Evolutionary conservation across 345 rosid genomes (phyloP), one percentile per base, ranked within the genome.

Genomic region (Gossypium raimondii): DNA sequence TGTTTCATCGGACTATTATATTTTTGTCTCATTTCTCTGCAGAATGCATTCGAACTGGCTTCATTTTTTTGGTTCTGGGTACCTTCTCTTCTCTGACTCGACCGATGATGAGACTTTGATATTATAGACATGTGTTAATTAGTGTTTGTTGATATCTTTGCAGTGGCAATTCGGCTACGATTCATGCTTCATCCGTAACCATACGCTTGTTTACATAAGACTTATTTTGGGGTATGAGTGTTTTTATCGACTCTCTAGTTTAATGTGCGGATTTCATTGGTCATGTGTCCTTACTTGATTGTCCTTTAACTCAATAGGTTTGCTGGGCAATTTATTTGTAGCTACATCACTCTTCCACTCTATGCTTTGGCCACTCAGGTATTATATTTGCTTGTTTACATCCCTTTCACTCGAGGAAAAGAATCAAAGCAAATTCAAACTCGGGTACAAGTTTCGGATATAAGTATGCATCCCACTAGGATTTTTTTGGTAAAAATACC

Each of bases 61-160:
- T 92, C 98, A 0, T 94, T 94, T 87, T 92, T 92, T 80, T 92
- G 98, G 98, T 92, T 94, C 77, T 94, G 97, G 98, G 98, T 92
- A 90, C 61, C 14, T 76, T 45, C 82, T 83, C 76, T 82, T 79
- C 80, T 65, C n/a, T 58, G 60, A 62, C 77, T 70, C 38, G 51
- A 86, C 59, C 29, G 66, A 38, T 55, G 57, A 75, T 61, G 64
- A 44, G 55, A 52, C 18, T 2, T 24, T 25, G 34, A 45, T 24
- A 16, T 43, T 56, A 20, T 72, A 14, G 52, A 11, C 63, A 50
- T 75, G 53, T 52, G 53, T 52, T 62, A 78, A 53, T 73, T 67
- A 16, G 41, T 22, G 10, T 72, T 10, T 73, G 17, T 72, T 63
- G 70, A 45, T 77, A 74, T 74, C 53, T 78, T 17, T 78, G 45